A percentile compares a stretch with the other conserved stretches of the same genome.
Conservation (phyloP, 2,329 filamentous ascomycete genomes). For the Ciborinia camelliae region DNA sequence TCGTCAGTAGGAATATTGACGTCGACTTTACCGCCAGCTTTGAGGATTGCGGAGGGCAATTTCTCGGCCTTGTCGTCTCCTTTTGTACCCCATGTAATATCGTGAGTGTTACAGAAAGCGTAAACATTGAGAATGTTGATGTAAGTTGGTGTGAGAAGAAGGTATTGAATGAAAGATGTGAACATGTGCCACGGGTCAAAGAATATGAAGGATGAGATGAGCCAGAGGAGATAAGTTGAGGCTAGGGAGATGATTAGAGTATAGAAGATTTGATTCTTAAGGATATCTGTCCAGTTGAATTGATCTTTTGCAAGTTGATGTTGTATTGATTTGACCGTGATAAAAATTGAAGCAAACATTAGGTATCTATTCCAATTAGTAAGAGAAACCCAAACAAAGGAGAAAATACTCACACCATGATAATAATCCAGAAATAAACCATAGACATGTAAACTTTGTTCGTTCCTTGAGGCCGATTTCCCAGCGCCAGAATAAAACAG, state of each 20-base stretch:
- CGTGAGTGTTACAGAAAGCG: conserved; percentile 98
- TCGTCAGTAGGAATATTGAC: conserved; percentile 84
- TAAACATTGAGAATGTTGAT: conserved; percentile 98
- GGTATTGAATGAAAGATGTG: conserved; percentile 87
- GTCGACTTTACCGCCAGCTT: conserved; percentile 93
- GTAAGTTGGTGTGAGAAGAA: conserved; percentile 85
- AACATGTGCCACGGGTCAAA: conserved; percentile 99
- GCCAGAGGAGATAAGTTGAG: conserved; percentile 89
- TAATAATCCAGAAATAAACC: conserved; percentile 96
- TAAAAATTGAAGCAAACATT: conserved; percentile 91
- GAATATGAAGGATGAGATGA: conserved; percentile 94
- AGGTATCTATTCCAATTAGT: conserved; percentile 59
- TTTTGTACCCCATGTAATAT: conserved; percentile 98
- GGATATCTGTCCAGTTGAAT: conserved; percentile 67
- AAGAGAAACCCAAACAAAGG: not conserved
- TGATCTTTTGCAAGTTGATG: conserved; percentile 57
- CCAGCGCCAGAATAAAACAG: conserved; percentile 91
- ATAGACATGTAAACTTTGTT: conserved; percentile 93
- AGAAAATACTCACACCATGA: conserved; percentile 70
- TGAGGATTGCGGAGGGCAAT: conserved; percentile 81
- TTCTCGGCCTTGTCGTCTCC: conserved; percentile 96
- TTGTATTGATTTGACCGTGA: conserved; percentile 84
- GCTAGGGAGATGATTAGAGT: conserved; percentile 89
- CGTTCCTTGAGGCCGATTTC: conserved; percentile 90
- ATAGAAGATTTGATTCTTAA: conserved; percentile 83